A percentile compares a stretch with the other conserved stretches of the same genome.
Evolutionary conservation across 148 eudicot genomes (phyloP).

Genomic region (Rhododendron mucronatum): DNA sequence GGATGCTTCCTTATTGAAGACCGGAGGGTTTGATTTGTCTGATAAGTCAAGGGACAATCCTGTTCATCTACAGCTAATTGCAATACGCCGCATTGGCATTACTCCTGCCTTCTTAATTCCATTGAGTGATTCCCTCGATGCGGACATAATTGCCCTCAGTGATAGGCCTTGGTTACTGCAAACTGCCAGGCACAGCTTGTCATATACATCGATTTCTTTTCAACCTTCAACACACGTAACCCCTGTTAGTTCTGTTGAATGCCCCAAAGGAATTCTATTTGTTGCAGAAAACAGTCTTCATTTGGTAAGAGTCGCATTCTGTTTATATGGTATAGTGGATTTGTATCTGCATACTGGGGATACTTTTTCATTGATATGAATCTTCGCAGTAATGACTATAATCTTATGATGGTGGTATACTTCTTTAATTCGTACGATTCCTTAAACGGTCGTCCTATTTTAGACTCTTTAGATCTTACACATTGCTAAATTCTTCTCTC

Average conservation of each 20-base stretch:
- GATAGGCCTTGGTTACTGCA: conserved; percentile 98
- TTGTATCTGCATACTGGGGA: background rate
- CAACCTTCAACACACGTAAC: conserved; percentile 93
- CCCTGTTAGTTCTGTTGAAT: conserved; percentile 83
- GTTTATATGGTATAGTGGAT: background rate
- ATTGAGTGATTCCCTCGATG: conserved; percentile 61
- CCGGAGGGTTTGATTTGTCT: conserved; percentile 21
- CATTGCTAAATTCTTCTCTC: background rate
- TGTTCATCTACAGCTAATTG: conserved; percentile 67
- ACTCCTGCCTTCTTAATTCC: conserved; percentile 90
- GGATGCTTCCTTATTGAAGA: conserved; percentile 23
- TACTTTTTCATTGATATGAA: background rate
- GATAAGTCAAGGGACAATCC: conserved; percentile 55
- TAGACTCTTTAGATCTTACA: background rate
- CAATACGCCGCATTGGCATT: conserved; percentile 87
- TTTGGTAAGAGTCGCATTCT: conserved; percentile 57
- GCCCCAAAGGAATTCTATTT: conserved; percentile 85
- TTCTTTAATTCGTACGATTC: background rate
- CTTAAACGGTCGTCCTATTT: background rate
- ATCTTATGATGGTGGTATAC: background rate
- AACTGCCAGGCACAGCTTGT: conserved; percentile 87
- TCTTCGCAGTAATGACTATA: background rate
- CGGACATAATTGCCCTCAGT: conserved; percentile 89
- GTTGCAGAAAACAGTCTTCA: conserved; percentile 92
- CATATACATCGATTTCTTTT: conserved; percentile 82